These are phyloP conservation scores for Orbilia quercus DNA, from an alignment of 2,329 filamentous ascomycete genomes.

Conservation along the genomic window DNA sequence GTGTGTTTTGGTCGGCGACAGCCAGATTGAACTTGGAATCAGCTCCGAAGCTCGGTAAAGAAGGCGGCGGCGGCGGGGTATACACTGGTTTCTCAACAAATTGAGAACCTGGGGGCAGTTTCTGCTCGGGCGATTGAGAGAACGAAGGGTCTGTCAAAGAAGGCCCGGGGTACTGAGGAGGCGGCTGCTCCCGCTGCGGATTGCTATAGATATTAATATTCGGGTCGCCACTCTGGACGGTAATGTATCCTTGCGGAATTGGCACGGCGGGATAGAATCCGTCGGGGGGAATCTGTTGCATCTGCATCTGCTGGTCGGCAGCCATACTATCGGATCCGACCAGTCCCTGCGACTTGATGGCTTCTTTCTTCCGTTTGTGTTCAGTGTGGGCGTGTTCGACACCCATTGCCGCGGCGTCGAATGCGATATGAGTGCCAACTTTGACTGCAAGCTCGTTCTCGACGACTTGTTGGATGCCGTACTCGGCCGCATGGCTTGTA, in stretches of 20 bases:
- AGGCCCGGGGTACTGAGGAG: conserved; percentile 37
- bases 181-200: conserved; percentile 20
- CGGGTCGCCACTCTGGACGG: conserved; percentile 5
- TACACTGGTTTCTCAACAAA: conserved; percentile 15
- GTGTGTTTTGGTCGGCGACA: not conserved
- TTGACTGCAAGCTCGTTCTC: conserved; percentile 63
- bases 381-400: conserved; percentile 63
- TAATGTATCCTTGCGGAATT: conserved; percentile 25
- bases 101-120: not conserved
- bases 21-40: conserved; percentile 32
- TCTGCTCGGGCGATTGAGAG: not conserved
- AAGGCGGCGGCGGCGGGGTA: not conserved
- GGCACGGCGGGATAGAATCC: conserved; percentile 46
- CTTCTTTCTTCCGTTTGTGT: conserved; percentile 62
- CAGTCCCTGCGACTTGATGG: conserved; percentile 61
- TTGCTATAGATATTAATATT: conserved; percentile 4
- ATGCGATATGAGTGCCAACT: conserved; percentile 62
- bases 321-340: conserved; percentile 42
- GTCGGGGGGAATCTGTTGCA: conserved; percentile 16
- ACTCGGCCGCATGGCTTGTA: conserved; percentile 62
- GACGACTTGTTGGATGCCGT: conserved; percentile 60
- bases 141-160: conserved; percentile 1
- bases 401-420: conserved; percentile 63
- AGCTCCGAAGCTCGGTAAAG: not conserved
- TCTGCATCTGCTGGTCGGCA: not conserved